Evolutionary conservation across 2,329 filamentous ascomycete species (phyloP).

Genomic region (Colletotrichum acutatum): DNA sequence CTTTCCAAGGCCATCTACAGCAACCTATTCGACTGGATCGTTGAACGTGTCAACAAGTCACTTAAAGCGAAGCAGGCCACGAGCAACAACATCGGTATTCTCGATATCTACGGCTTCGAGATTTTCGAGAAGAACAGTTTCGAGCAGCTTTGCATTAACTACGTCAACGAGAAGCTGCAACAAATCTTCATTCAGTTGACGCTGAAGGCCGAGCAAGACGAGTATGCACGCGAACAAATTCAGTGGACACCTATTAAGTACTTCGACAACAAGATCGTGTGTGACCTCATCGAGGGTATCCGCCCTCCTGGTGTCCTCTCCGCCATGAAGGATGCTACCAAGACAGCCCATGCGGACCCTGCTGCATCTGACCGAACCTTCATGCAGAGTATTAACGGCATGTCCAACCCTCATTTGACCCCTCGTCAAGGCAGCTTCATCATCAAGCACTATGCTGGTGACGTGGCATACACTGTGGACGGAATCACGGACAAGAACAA

Average conservation of each 20-base stretch:
- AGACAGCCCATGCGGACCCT: slow-evolving; percentile 97
- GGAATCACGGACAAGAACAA: slow-evolving; percentile 99
- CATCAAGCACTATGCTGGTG: slow-evolving; percentile 98
- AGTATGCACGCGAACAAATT: slow-evolving; percentile 95
- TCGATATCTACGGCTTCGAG: slow-evolving; percentile 99
- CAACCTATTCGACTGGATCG: slow-evolving; percentile 99
- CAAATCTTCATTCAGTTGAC: slow-evolving; percentile 99
- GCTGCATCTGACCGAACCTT: slow-evolving; percentile 95
- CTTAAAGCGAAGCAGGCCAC: slow-evolving; percentile 81
- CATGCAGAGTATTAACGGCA: slow-evolving; percentile 89
- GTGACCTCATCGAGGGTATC: slow-evolving; percentile 93
- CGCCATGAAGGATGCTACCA: slow-evolving; percentile 96
- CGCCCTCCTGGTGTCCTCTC: slow-evolving; percentile 93
- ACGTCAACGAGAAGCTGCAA: slow-evolving; percentile 98
- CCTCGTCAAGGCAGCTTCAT: slow-evolving; percentile 96
- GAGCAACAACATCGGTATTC: slow-evolving; percentile 89
- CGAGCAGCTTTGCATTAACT: slow-evolving; percentile 99
- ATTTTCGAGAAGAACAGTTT: slow-evolving; percentile 99
- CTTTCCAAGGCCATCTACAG: slow-evolving; percentile 96
- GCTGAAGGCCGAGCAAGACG: slow-evolving; percentile 95
- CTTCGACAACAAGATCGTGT: slow-evolving; percentile 99
- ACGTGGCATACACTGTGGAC: slow-evolving; percentile 92
- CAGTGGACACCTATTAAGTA: slow-evolving; percentile 99
- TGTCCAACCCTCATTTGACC: slow-evolving; percentile 91
- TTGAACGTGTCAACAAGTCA: slow-evolving; percentile 89